phyloP scores from a whole-genome alignment of 2,329 filamentous ascomycete genomes.

The Aspergillus sp. region DNA sequence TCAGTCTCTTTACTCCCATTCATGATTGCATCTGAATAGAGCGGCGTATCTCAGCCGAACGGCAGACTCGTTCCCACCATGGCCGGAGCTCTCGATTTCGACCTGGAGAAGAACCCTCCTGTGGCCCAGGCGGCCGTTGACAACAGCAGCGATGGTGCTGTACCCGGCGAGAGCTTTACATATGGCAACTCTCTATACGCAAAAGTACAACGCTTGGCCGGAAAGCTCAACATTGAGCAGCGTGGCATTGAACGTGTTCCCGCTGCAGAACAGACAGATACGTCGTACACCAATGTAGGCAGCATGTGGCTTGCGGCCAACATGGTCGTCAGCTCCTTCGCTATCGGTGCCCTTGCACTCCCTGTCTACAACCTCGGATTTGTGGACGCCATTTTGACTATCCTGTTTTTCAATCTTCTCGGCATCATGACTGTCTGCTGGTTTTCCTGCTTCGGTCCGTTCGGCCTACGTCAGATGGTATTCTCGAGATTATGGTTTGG shows the following conservation, averaged over 20 bases:
- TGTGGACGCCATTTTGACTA: constrained; percentile 68
- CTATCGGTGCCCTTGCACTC: constrained; percentile 70
- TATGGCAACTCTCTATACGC: constrained; percentile 58
- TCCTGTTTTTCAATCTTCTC: constrained; percentile 73
- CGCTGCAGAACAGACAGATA: constrained; percentile 66
- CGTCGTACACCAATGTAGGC: constrained; percentile 64
- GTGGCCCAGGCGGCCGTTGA: constrained; percentile 27
- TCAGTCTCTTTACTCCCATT: neutral
- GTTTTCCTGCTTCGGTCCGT: constrained; percentile 77
- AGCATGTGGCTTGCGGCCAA: constrained; percentile 79
- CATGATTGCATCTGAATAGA: neutral
- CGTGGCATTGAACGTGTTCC: constrained; percentile 75
- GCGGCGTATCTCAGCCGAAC: constrained; percentile 4
- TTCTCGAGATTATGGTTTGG: constrained; percentile 77
- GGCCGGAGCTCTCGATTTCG: constrained; percentile 22
- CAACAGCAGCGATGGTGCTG: constrained; percentile 48
- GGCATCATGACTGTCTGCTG: constrained; percentile 72
- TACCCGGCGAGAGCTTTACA: constrained; percentile 60
- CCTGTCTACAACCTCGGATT: constrained; percentile 70
- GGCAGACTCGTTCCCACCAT: constrained; percentile 16
- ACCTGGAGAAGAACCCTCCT: constrained; percentile 36
- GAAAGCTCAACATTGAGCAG: constrained; percentile 68
- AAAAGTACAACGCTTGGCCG: constrained; percentile 62
- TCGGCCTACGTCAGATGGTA: constrained; percentile 77
- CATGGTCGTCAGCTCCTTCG: constrained; percentile 74